Conservation (phyloP, 345 rosid genomes). For the Salix purpurea region DNA sequence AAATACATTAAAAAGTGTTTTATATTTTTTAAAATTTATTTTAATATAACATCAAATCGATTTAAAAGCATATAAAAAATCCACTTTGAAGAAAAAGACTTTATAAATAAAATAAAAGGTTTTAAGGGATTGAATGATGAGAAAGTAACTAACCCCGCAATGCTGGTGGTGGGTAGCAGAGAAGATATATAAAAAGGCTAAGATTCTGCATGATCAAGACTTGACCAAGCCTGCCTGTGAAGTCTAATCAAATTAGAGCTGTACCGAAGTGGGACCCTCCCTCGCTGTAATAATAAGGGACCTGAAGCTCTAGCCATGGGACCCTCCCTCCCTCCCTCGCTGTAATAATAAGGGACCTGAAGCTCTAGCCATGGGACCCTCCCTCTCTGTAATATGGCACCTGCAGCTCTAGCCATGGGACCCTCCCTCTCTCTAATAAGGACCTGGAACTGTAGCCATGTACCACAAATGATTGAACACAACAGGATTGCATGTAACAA, state of each 20-base stretch:
- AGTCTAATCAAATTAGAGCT: conserved; percentile 9
- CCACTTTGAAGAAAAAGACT: no score
- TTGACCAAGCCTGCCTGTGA: conserved; percentile 7
- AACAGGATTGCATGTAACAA: background rate
- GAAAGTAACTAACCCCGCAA: background rate
- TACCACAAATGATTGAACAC: conserved; percentile 10
- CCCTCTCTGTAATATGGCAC: background rate
- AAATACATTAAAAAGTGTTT: no score
- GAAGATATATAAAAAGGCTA: background rate
- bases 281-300: no score
- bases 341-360: no score
- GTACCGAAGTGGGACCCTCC: background rate
- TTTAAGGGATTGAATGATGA: no score
- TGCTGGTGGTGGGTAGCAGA: conserved; percentile 11
- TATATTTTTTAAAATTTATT: no score
- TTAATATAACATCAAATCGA: no score
- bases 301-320: no score
- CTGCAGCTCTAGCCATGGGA: background rate
- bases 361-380: no score
- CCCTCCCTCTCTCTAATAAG: background rate
- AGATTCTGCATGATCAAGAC: conserved; percentile 7
- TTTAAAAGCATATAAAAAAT: no score
- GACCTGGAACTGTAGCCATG: background rate
- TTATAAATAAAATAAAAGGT: no score
- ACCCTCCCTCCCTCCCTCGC: no score